These are phyloP conservation scores for Gaillardinia entomophila DNA, from an alignment of 805 yeast genomes.

Conservation along the genomic window DNA sequence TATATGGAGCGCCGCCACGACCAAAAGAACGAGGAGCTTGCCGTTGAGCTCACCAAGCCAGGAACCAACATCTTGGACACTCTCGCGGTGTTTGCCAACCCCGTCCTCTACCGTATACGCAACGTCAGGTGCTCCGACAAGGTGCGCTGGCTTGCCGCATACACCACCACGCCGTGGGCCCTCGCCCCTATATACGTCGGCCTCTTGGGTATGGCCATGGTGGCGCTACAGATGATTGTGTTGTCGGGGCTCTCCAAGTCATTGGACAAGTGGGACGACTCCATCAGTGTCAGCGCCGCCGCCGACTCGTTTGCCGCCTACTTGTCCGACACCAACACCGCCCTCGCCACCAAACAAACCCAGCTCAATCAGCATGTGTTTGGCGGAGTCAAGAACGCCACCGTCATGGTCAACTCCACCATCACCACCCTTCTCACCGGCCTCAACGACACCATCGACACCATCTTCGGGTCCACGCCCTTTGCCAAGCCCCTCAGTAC, in stretches of 20 bases:
- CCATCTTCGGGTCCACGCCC: constrained; percentile 64
- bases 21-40: too few relatives aligned
- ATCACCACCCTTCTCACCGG: constrained; percentile 48
- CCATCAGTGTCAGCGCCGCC: constrained; percentile 39
- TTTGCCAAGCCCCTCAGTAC: constrained; percentile 57
- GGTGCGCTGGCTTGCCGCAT: too few relatives aligned
- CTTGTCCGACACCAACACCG: too few relatives aligned
- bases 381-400: constrained; percentile 57
- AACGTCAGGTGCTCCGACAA: too few relatives aligned
- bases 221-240: too few relatives aligned
- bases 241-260: not conserved
- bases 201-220: too few relatives aligned
- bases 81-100: not conserved
- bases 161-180: too few relatives aligned
- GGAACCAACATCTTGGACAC: too few relatives aligned
- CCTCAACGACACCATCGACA: constrained; percentile 55
- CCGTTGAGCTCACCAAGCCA: too few relatives aligned
- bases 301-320: constrained; percentile 33
- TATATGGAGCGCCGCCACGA: too few relatives aligned
- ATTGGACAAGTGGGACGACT: constrained; percentile 2
- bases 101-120: not conserved
- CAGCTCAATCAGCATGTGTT: constrained; percentile 59
- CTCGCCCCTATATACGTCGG: too few relatives aligned
- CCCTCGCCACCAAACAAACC: too few relatives aligned
- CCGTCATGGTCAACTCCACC: constrained; percentile 55